These are phyloP conservation scores for Urochloa ruziziensis DNA, from an alignment of 176 grass and related monocot genomes.

Conservation along the genomic window DNA sequence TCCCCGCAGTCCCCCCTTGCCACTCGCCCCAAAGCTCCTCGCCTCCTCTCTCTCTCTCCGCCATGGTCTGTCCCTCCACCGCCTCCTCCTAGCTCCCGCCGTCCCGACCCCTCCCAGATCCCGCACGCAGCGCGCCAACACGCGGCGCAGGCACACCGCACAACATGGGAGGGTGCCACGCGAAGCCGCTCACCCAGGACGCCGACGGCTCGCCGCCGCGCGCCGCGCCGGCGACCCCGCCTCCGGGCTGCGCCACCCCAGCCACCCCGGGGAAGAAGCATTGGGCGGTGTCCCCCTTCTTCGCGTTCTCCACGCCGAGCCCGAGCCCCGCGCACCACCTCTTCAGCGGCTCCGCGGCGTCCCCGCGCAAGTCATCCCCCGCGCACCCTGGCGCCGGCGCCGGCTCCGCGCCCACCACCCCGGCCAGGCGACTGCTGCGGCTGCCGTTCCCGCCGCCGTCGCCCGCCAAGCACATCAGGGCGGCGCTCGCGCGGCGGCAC, in stretches of 20 bases:
- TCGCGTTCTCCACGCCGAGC: conserved; percentile 34
- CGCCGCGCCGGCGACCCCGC: conserved; percentile 24
- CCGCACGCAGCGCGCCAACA: conserved; percentile 31
- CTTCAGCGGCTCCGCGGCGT: conserved; percentile 45
- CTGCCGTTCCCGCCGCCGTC: conserved; percentile 50
- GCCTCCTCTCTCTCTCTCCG: neutral
- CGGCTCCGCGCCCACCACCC: conserved; percentile 29
- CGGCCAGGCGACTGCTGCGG: conserved; percentile 22
- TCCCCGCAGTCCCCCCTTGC: conserved; percentile 12
- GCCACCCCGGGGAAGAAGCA: conserved; percentile 28
- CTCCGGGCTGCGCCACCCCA: neutral
- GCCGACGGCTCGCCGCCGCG: conserved; percentile 39
- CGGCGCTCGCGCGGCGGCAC: conserved; percentile 57
- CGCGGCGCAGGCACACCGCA: neutral
- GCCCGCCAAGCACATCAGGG: conserved; percentile 64
- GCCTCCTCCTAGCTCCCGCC: conserved; percentile 13
- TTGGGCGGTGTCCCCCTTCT: conserved; percentile 42
- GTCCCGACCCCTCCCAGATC: conserved; percentile 20
- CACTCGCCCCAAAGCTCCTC: neutral
- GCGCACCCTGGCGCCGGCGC: neutral
- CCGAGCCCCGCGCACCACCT: conserved; percentile 62
- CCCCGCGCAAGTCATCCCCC: conserved; percentile 41
- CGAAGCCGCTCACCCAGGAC: conserved; percentile 55
- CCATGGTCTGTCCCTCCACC: conserved; percentile 32
- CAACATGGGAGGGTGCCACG: conserved; percentile 58